Evolutionary conservation across 1,284 basidiomycete genomes (phyloP).

Genomic region (Veloboletus limbatus): DNA sequence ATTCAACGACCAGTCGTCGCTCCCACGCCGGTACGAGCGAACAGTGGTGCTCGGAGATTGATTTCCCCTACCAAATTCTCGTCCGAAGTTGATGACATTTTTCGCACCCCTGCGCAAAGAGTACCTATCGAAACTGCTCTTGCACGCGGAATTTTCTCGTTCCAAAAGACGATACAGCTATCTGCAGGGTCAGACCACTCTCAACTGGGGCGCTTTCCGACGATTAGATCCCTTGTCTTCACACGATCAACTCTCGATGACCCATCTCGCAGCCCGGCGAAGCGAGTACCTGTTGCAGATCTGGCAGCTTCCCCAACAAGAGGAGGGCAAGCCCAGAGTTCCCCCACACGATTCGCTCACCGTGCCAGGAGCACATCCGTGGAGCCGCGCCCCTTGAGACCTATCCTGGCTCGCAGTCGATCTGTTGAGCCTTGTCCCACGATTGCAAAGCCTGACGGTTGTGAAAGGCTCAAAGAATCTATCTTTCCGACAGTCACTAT

Average conservation of each 20-base stretch:
- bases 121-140: slow-evolving; percentile 53
- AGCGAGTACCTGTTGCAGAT: slow-evolving; percentile 46
- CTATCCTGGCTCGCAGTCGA: slow-evolving; percentile 25
- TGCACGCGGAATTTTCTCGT: slow-evolving; percentile 47
- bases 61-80: slow-evolving; percentile 37
- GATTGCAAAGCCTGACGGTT: slow-evolving; percentile 9
- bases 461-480: slow-evolving; percentile 17
- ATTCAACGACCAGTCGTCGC: slow-evolving; percentile 21
- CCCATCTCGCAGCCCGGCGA: slow-evolving; percentile 53
- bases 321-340: slow-evolving; percentile 22
- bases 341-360: slow-evolving; percentile 17
- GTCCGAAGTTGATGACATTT: slow-evolving; percentile 37
- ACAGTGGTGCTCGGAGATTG: slow-evolving; percentile 9
- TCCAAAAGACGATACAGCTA: slow-evolving; percentile 40
- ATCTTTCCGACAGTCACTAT: slow-evolving; percentile 21
- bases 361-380: slow-evolving; percentile 31
- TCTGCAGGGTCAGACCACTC: slow-evolving; percentile 11
- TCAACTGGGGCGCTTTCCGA: slow-evolving; percentile 10
- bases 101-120: slow-evolving; percentile 58
- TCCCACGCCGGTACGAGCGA: slow-evolving; percentile 23
- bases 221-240: slow-evolving; percentile 33
- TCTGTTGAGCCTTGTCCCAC: slow-evolving; percentile 28
- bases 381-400: slow-evolving; percentile 18
- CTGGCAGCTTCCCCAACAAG: slow-evolving; percentile 26
- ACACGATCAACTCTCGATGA: slow-evolving; percentile 34